Evolutionary conservation across 805 yeast genomes (phyloP).

Genomic region (Kuraishia ogatae): DNA sequence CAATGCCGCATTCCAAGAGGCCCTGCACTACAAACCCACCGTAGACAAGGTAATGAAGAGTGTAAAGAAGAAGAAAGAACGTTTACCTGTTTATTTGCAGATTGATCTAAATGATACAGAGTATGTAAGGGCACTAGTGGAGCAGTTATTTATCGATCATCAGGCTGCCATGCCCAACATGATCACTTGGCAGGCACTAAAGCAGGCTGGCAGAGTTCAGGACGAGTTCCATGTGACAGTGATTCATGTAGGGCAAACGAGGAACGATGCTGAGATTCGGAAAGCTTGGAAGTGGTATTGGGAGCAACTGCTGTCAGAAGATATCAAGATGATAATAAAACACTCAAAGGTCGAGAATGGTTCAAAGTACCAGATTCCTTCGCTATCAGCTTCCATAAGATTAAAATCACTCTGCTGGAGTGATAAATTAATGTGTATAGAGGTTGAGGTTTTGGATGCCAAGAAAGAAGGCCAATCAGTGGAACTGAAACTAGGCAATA

Average conservation of each 20-base stretch:
- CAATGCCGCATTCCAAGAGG: constrained; percentile 38
- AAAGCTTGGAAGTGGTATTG: constrained; percentile 8
- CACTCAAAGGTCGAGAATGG: not conserved
- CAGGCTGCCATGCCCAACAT: not conserved
- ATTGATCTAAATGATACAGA: constrained; percentile 19
- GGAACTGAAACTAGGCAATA: constrained; percentile 25
- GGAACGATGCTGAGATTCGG: constrained; percentile 13
- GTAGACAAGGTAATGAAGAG: constrained; percentile 25
- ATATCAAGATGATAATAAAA: not conserved
- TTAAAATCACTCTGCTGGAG: constrained; percentile 42
- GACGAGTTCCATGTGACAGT: constrained; percentile 59
- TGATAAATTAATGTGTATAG: constrained; percentile 42
- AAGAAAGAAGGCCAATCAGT: constrained; percentile 5
- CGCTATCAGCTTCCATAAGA: constrained; percentile 26
- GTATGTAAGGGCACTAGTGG: constrained; percentile 7
- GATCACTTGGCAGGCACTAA: constrained; percentile 18
- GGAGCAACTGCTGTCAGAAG: not conserved
- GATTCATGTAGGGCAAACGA: constrained; percentile 31
- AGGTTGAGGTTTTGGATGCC: constrained; percentile 28
- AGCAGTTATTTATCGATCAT: constrained; percentile 10
- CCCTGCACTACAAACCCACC: constrained; percentile 47
- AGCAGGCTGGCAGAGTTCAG: constrained; percentile 32
- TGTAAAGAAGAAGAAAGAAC: constrained; percentile 6
- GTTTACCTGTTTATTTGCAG: constrained; percentile 37
- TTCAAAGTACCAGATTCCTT: not conserved